Evolutionary conservation across 2,329 filamentous ascomycete genomes (phyloP).

Genomic region (Teratosphaeria destructans): DNA sequence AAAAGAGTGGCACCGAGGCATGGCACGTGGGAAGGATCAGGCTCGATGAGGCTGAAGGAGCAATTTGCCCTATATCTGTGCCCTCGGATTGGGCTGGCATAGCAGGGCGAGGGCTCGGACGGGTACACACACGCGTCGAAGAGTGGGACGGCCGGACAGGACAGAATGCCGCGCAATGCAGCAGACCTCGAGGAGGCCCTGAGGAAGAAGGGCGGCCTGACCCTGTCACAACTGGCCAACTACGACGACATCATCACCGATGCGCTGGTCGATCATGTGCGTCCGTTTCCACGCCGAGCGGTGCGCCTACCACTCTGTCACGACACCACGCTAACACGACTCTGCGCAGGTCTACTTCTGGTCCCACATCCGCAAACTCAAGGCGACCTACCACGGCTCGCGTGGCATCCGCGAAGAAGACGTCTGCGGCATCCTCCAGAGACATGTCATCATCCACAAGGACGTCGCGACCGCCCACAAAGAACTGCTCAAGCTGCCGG

Average conservation of each 20-base stretch:
- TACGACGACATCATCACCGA: conserved; percentile 97
- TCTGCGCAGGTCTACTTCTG: conserved; percentile 73
- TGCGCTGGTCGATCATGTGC: conserved; percentile 86
- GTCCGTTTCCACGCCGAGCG: conserved; percentile 36
- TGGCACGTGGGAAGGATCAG: neutral
- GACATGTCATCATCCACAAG: conserved; percentile 63
- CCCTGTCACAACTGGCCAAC: conserved; percentile 73
- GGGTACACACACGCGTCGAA: neutral
- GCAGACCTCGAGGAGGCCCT: conserved; percentile 34
- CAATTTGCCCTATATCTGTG: neutral
- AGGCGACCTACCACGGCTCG: conserved; percentile 68
- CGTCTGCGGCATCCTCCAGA: conserved; percentile 49
- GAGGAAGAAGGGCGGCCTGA: conserved; percentile 61
- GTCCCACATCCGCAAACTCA: conserved; percentile 92
- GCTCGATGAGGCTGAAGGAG: neutral
- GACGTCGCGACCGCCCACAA: conserved; percentile 60
- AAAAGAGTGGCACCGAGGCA: neutral
- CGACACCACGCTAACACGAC: neutral
- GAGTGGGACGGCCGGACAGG: neutral
- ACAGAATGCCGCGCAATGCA: conserved; percentile 19
- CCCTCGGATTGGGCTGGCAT: neutral
- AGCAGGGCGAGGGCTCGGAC: neutral
- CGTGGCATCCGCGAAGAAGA: conserved; percentile 63
- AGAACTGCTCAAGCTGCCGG: conserved; percentile 60
- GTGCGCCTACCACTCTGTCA: neutral